Percentiles rank a stretch among this genome's conserved stretches.
Evolutionary conservation across 2,329 filamentous ascomycete species (phyloP).

Genomic region (Tolypocladium guangdongense): DNA sequence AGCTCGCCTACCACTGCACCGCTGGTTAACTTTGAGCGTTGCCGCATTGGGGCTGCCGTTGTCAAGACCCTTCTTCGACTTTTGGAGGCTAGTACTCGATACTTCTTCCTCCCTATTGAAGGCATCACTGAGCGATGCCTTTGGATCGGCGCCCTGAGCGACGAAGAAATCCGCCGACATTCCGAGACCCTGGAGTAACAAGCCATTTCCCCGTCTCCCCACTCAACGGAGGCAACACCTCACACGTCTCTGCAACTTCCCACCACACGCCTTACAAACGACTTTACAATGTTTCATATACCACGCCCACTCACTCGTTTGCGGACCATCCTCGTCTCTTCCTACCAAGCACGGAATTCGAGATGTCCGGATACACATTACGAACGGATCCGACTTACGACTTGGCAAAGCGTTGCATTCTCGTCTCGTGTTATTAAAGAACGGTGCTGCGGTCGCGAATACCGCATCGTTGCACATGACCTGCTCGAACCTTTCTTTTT

Average conservation of each 20-base stretch:
- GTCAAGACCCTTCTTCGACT: slow-evolving; percentile 70
- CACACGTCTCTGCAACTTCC: not conserved
- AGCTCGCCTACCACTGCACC: slow-evolving; percentile 55
- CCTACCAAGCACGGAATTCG: not conserved
- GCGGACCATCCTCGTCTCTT: not conserved
- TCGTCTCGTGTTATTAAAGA: not conserved
- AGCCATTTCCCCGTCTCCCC: not conserved
- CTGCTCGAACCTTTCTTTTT: too few relatives aligned
- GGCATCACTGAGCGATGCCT: slow-evolving; percentile 70
- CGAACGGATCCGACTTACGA: not conserved
- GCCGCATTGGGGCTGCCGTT: slow-evolving; percentile 62
- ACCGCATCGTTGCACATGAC: not conserved
- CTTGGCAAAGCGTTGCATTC: not conserved
- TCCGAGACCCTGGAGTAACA: slow-evolving; percentile 37
- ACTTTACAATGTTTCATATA: not conserved
- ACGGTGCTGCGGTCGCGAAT: not conserved
- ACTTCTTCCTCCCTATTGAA: slow-evolving; percentile 63
- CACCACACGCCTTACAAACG: not conserved
- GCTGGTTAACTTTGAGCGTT: slow-evolving; percentile 75
- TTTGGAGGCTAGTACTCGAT: slow-evolving; percentile 68
- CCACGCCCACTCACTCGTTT: not conserved
- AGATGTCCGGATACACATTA: not conserved
- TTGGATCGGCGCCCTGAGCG: slow-evolving; percentile 70
- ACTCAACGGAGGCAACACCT: not conserved
- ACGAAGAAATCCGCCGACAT: slow-evolving; percentile 58